A percentile compares a stretch with the other conserved stretches of the same genome.
phyloP scores from a whole-genome alignment of 1,139 yeast genomes.

The Sugiyamaella novakii region DNA sequence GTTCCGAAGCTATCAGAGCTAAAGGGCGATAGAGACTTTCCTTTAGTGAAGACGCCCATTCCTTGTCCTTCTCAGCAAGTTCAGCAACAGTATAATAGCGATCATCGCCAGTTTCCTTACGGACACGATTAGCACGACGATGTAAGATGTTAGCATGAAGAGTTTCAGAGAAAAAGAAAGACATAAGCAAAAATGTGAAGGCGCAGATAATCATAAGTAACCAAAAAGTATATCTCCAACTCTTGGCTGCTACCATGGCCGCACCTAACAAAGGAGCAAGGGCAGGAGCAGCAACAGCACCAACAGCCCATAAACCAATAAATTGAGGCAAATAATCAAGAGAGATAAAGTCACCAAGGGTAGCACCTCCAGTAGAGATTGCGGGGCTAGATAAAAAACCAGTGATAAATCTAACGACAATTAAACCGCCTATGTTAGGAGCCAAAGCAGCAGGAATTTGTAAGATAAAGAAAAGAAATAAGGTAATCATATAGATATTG shows the following conservation, averaged over 20 bases:
- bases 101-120: constrained; percentile 49
- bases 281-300: constrained; percentile 61
- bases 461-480: constrained; percentile 56
- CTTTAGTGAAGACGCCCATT: constrained; percentile 33
- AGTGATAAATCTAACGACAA: constrained; percentile 72
- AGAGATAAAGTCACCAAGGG: constrained; percentile 59
- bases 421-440: constrained; percentile 48
- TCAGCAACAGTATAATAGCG: constrained; percentile 21
- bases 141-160: constrained; percentile 48
- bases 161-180: constrained; percentile 53
- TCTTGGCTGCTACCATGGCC: constrained; percentile 39
- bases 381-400: constrained; percentile 86
- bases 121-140: constrained; percentile 50
- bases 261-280: constrained; percentile 75
- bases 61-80: constrained; percentile 29
- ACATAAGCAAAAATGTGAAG: constrained; percentile 42
- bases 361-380: constrained; percentile 83
- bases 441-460: constrained; percentile 53
- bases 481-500: constrained; percentile 52
- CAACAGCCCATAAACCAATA: constrained; percentile 55
- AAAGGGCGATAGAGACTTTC: constrained; percentile 55
- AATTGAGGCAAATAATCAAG: constrained; percentile 28
- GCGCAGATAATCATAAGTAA: constrained; percentile 48
- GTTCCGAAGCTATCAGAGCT: constrained; percentile 43
- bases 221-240: constrained; percentile 45